Evolutionary conservation across 2,329 filamentous ascomycete genomes (phyloP).

Genomic region (Colletotrichum sp.): DNA sequence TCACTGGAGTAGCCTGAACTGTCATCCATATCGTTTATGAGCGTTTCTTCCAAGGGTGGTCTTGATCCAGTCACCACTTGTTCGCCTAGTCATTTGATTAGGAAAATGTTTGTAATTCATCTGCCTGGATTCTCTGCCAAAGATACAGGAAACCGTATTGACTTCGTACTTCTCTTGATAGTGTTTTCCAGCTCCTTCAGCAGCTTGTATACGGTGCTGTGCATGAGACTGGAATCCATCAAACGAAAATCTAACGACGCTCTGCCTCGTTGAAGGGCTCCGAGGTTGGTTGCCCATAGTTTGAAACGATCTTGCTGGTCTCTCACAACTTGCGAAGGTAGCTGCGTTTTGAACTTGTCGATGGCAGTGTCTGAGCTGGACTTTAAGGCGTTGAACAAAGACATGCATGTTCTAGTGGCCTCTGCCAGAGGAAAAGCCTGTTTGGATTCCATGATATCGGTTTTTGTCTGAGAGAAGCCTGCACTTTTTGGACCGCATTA

Average conservation of each 20-base stretch:
- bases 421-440: no score
- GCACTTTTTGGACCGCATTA: no score
- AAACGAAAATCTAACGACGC: not conserved
- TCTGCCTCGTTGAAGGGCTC: not conserved
- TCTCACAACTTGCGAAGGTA: not conserved
- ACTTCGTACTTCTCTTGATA: not conserved
- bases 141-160: no score
- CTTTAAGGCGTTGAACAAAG: not conserved
- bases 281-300: not conserved
- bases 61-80: not conserved
- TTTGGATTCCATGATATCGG: no score
- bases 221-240: not conserved
- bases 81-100: not conserved
- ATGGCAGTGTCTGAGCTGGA: no score
- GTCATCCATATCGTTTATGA: not conserved
- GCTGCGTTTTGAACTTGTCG: not conserved
- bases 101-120: no score
- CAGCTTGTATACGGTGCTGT: not conserved
- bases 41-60: not conserved
- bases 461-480: no score
- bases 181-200: not conserved
- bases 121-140: rapidly evolving
- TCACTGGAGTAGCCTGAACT: not conserved
- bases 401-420: no score
- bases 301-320: not conserved